Percentiles rank a stretch among this genome's conserved stretches.
Conservation (phyloP, 352 stramenopile species). For the Pythium oligandrum region DNA sequence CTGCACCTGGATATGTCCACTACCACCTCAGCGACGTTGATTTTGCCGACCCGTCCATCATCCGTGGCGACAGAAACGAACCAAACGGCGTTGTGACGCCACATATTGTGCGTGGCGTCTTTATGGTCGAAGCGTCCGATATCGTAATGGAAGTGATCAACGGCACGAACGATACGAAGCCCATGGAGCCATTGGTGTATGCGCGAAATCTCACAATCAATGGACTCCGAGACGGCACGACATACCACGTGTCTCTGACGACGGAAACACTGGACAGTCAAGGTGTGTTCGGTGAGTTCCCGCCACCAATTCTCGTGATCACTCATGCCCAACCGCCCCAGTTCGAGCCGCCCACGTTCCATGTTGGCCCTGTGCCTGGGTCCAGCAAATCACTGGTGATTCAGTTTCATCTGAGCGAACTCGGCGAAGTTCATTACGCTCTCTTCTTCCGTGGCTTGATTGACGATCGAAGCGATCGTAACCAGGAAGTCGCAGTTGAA, state of each 20-base stretch:
- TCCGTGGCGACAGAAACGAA: slow-evolving; percentile 13
- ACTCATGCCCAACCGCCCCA: slow-evolving; percentile 45
- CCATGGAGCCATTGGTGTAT: slow-evolving; percentile 55
- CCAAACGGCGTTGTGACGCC: slow-evolving; percentile 6
- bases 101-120: slow-evolving; percentile 43
- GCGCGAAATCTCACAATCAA: slow-evolving; percentile 48
- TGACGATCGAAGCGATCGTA: slow-evolving; percentile 21
- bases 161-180: slow-evolving; percentile 63
- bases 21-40: slow-evolving; percentile 75
- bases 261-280: slow-evolving; percentile 56
- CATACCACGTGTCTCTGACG: slow-evolving; percentile 74
- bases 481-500: background rate
- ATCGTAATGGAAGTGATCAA: slow-evolving; percentile 68
- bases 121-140: slow-evolving; percentile 30
- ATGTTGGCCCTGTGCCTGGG: slow-evolving; percentile 26
- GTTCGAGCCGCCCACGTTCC: slow-evolving; percentile 29
- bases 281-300: slow-evolving; percentile 72
- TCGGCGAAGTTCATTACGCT: slow-evolving; percentile 73
- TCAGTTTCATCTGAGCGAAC: slow-evolving; percentile 45
- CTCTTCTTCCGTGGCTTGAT: slow-evolving; percentile 63
- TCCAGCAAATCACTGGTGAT: slow-evolving; percentile 50
- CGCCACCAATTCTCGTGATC: slow-evolving; percentile 61
- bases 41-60: slow-evolving; percentile 63
- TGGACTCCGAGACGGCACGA: slow-evolving; percentile 35
- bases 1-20: slow-evolving; percentile 55